These are phyloP conservation scores for Schoenoplectus triqueter DNA, from an alignment of 202 grass and related monocot genomes.

Conservation along the genomic window DNA sequence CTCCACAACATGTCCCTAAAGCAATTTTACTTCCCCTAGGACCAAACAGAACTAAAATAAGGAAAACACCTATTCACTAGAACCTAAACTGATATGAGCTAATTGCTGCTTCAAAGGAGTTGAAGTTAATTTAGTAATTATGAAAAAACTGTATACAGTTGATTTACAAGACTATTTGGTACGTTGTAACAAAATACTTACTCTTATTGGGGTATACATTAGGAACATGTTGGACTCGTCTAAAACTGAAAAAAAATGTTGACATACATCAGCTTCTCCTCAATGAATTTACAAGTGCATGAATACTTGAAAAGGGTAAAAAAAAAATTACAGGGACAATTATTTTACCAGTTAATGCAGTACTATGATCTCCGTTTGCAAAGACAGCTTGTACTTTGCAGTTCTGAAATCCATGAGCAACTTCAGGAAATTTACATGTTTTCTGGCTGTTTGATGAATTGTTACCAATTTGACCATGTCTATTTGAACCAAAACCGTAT, in stretches of 20 bases:
- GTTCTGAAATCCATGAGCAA: slow-evolving; percentile 66
- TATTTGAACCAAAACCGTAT: slow-evolving; percentile 82
- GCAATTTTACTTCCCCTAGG: background rate
- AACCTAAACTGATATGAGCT: background rate
- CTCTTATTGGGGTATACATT: background rate
- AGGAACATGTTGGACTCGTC: background rate
- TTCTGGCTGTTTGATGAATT: slow-evolving; percentile 48
- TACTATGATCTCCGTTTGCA: slow-evolving; percentile 93
- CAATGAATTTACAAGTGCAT: slow-evolving; percentile 24
- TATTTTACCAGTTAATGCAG: slow-evolving; percentile 75
- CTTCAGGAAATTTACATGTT: slow-evolving; percentile 61
- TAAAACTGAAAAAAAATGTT: background rate
- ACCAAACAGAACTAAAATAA: background rate
- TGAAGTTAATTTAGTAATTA: slow-evolving; percentile 4
- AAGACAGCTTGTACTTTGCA: slow-evolving; percentile 60
- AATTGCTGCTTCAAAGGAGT: slow-evolving; percentile 19
- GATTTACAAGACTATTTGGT: background rate
- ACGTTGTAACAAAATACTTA: background rate
- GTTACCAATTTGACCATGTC: slow-evolving; percentile 80
- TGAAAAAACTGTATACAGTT: background rate
- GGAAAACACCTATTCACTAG: background rate
- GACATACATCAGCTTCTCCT: background rate
- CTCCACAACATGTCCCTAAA: background rate
- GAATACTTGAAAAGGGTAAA: slow-evolving; percentile 7
- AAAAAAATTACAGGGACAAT: slow-evolving; percentile 5